These are phyloP conservation scores for Raphidocelis subcapitata DNA, from an alignment of 139 green algal genomes.

Conservation along the genomic window DNA sequence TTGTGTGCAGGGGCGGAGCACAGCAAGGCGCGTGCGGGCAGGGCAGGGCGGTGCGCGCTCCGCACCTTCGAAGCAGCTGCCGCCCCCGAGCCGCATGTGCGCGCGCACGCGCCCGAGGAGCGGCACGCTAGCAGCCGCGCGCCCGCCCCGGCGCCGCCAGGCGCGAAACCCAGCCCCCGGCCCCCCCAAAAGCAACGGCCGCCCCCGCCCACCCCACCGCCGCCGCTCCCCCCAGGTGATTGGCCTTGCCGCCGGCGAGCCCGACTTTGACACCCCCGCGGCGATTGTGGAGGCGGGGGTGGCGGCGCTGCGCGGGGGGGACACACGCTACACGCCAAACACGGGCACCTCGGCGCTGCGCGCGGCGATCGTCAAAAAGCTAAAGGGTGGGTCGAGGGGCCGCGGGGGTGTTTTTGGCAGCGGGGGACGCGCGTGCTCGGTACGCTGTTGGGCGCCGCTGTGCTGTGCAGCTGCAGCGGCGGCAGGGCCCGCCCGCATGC, in stretches of 20 bases:
- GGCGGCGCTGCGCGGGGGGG: constrained; percentile 73
- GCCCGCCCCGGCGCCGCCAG: too few relatives aligned
- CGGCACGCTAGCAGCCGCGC: not conserved
- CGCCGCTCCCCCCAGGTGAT: constrained; percentile 85
- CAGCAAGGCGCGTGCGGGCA: too few relatives aligned
- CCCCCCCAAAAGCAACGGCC: too few relatives aligned
- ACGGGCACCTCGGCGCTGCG: constrained; percentile 79
- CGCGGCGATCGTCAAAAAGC: constrained; percentile 85
- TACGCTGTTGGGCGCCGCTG: too few relatives aligned
- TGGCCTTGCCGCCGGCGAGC: constrained; percentile 90
- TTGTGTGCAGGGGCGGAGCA: too few relatives aligned
- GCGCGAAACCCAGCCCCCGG: too few relatives aligned
- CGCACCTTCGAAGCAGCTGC: too few relatives aligned
- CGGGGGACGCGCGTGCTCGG: not conserved
- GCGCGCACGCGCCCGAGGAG: not conserved
- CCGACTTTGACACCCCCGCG: constrained; percentile 94
- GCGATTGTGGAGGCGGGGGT: constrained; percentile 79
- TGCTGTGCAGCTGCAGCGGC: too few relatives aligned
- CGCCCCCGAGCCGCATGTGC: too few relatives aligned
- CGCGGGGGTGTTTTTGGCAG: not conserved
- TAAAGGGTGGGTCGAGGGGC: constrained; percentile 51
- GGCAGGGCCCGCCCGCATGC: too few relatives aligned
- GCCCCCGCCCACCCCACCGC: too few relatives aligned
- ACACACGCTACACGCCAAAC: constrained; percentile 95
- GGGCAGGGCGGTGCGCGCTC: too few relatives aligned